Evolutionary conservation across 1,139 yeast species (phyloP), one percentile per base, ranked within the genome.

Genomic region (Kodamaea alishanica): DNA sequence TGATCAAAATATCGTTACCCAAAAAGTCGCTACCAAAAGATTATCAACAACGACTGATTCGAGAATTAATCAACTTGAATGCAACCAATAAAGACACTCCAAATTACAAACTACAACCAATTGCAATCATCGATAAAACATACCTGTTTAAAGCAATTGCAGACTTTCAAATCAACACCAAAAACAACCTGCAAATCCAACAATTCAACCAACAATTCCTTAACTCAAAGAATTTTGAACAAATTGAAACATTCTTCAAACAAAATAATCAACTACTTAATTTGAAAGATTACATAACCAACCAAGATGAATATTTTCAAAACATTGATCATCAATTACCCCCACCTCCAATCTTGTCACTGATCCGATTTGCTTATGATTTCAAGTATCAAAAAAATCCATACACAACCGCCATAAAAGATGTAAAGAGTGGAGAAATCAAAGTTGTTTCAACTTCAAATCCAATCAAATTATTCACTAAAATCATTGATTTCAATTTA

Each of bases 291-390:
- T 62, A 54, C 43, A 28, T 41, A 23, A 28, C 34, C 6, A 11
- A 35, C 2, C 42, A 41, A 26, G 56, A 56, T 36, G 54, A 62
- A 24, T 44, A 53, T 32, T 59, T 61, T 47, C 50, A 64, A 12
- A 70, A 73, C 52, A 57, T 61, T 31, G 78, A 80, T 48, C 75
- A 80, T 46, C 87, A 86, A 44, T 57, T 90, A 20, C 83, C 94
- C 1, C 96, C 97, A 0, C 95, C 97, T 2, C 92, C 97, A 1
- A 63, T 85, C 34, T 84, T 88, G 49, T 82, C 96, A 2, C 79
- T 84, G 28, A 76, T 84, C 7, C 75, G 80, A 26, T 77, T 84
- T 42, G 96, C 97, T 2, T 84, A 78, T 55, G 77, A 79, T 47
- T 92, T 64, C 49, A 61, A 60, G 42, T 71, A 67, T 48, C 71